A percentile compares a stretch with the other conserved stretches of the same genome.
phyloP scores from a whole-genome alignment of 768 basidiomycete genomes.

The Hygrocybe coccinea region DNA sequence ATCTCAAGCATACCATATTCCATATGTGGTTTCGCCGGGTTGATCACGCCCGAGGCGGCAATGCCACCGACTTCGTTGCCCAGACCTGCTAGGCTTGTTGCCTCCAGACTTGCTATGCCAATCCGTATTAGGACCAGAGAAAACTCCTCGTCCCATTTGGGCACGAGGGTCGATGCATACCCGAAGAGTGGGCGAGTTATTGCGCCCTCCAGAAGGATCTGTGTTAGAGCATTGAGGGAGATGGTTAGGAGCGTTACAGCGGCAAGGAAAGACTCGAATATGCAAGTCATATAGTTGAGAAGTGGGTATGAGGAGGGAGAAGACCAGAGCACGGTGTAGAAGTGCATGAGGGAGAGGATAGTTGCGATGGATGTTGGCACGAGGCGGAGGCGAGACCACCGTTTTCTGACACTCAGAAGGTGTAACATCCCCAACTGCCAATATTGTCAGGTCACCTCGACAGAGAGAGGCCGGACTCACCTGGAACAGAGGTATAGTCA shows the following conservation, averaged over 20 bases:
- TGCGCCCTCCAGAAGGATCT: slow-evolving; percentile 57
- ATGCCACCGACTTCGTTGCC: slow-evolving; percentile 69
- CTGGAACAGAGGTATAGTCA: slow-evolving; percentile 69
- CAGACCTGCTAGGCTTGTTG: slow-evolving; percentile 64
- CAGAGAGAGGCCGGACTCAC: slow-evolving; percentile 30
- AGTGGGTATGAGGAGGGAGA: slow-evolving; percentile 50
- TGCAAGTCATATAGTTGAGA: slow-evolving; percentile 67
- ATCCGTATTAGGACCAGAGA: slow-evolving; percentile 64
- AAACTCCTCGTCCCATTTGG: slow-evolving; percentile 62
- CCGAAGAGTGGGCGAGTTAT: slow-evolving; percentile 60
- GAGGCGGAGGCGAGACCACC: slow-evolving; percentile 63
- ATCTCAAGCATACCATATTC: slow-evolving; percentile 29
- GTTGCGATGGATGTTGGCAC: slow-evolving; percentile 63
- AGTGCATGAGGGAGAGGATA: slow-evolving; percentile 57
- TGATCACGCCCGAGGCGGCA: slow-evolving; percentile 4
- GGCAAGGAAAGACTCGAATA: slow-evolving; percentile 63
- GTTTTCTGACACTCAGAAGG: slow-evolving; percentile 56
- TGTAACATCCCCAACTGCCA: slow-evolving; percentile 59
- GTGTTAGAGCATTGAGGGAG: slow-evolving; percentile 57
- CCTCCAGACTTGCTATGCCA: slow-evolving; percentile 71
- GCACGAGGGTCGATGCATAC: slow-evolving; percentile 31
- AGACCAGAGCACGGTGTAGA: slow-evolving; percentile 55
- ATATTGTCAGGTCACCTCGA: not conserved
- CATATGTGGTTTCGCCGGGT: not conserved
- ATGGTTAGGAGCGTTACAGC: slow-evolving; percentile 54